phyloP scores from a whole-genome alignment of 306 rosid genomes.

The Cicer judaicum region DNA sequence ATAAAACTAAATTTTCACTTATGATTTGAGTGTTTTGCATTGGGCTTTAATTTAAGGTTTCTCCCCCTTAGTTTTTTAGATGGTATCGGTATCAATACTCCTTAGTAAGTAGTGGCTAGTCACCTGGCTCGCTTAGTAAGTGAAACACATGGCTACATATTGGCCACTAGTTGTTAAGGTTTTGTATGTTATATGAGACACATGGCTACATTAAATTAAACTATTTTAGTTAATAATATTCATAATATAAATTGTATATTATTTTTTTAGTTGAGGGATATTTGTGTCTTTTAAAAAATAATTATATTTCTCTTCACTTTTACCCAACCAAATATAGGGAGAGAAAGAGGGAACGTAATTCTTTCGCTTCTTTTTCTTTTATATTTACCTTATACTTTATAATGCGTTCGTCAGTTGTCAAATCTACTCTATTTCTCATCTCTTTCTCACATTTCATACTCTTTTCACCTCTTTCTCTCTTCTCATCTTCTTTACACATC shows the following conservation, averaged over 20 bases:
- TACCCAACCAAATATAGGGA: neutral
- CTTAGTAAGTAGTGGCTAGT: neutral
- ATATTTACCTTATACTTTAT: neutral
- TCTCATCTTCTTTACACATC: neutral
- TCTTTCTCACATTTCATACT: neutral
- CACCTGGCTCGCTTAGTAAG: neutral
- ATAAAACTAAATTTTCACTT: neutral
- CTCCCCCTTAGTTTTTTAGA: neutral
- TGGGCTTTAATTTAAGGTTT: conserved; percentile 18
- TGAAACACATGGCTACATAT: neutral
- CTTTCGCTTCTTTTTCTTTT: neutral
- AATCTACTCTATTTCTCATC: neutral
- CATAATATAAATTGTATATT: too few species aligned
- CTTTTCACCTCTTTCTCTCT: neutral
- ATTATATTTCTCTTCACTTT: neutral
- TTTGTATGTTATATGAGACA: neutral
- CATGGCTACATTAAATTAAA: neutral
- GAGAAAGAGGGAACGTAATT: neutral
- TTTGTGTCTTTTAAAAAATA: too few species aligned
- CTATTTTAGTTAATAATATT: too few species aligned
- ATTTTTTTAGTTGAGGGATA: too few species aligned
- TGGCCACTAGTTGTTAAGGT: conserved; percentile 9
- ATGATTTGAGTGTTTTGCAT: conserved; percentile 7
- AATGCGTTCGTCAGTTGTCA: neutral
- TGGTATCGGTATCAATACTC: neutral